Base-by-base conservation (phyloP, 1,139 yeast species). In the Yamadazyma songkhlaensis region DNA sequence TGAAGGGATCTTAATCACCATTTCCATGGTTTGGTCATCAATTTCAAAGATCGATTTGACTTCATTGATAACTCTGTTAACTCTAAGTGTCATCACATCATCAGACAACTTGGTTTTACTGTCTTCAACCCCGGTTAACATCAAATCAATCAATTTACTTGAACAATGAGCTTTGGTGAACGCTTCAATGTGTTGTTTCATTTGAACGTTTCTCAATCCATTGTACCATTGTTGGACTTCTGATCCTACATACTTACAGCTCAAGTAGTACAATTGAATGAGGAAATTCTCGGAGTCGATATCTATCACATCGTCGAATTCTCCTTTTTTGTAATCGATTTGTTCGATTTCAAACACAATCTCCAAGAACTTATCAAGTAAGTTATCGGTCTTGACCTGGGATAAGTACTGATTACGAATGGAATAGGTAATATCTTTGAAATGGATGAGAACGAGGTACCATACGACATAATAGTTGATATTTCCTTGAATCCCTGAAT, bases 21-120 rank as follows among this genome's bases (percentile, higher is more conserved):
- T 77, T 53, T 88, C 96, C 74, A 92, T 74, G 13, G 79, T 79
- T 52, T 88, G 95, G 39, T 89, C 97, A 55, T 94, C 99, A 40
- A 92, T 85, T 32, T 81, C 71, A 54, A 87, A 87, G 2, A 73
- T 67, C 1, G 92, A 83, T 44, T 76, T 79, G 46, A 92, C 78
- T 55, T 89, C 97, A 45, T 81, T 78, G 8, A 79, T 67, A 6
- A 72, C 67, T 37, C 66, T 69, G 53, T 83, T 82, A 20, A 87
- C 72, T 55, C 78, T 84, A 40, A 88, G 74, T 3, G 45, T 48
- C 61, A 62, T 51, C 31, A 81, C 79, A 32, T 79, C 81, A 4
- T 55, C 58, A 38, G 61, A 60, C 25, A 75, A 53, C 40, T 55
- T 62, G 32, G 53, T 58, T 51, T 68, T 69, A 12, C 53, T 47